Evolutionary conservation across 1,139 yeast genomes (phyloP).

Genomic region (Hanseniaspora sp.): DNA sequence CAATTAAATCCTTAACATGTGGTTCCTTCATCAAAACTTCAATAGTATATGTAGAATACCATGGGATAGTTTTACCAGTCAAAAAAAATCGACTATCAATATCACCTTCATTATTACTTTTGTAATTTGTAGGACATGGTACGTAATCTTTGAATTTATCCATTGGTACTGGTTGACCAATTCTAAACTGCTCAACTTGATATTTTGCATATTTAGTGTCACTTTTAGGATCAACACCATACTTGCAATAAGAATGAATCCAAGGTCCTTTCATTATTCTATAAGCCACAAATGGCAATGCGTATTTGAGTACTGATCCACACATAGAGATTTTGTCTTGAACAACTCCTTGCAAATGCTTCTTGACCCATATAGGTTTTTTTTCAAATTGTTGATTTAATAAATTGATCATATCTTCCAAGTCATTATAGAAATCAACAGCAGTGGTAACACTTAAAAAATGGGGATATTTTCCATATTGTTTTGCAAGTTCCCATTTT

Average conservation of each 20-base stretch:
- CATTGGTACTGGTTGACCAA: slow-evolving; percentile 20
- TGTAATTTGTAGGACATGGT: slow-evolving; percentile 30
- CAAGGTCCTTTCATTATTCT: slow-evolving; percentile 86
- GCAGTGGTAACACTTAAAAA: slow-evolving; percentile 22
- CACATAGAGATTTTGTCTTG: slow-evolving; percentile 32
- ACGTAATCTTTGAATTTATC: slow-evolving; percentile 32
- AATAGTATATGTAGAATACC: slow-evolving; percentile 64
- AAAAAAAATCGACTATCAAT: slow-evolving; percentile 44
- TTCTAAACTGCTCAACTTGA: slow-evolving; percentile 73
- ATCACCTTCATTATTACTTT: slow-evolving; percentile 26
- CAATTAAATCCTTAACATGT: slow-evolving; percentile 43
- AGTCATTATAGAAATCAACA: slow-evolving; percentile 33
- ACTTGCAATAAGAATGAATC: slow-evolving; percentile 75
- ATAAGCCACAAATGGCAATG: slow-evolving; percentile 74
- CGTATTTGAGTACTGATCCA: slow-evolving; percentile 47
- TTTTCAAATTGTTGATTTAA: slow-evolving; percentile 46
- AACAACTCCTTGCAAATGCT: slow-evolving; percentile 53
- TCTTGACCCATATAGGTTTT: slow-evolving; percentile 80
- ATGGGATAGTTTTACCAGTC: slow-evolving; percentile 61
- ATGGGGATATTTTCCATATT: slow-evolving; percentile 27
- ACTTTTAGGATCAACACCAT: slow-evolving; percentile 66
- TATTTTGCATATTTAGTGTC: slow-evolving; percentile 48
- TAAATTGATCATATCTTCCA: slow-evolving; percentile 36
- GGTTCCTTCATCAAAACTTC: slow-evolving; percentile 63
- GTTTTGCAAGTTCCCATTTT: slow-evolving; percentile 30